Base-by-base conservation (phyloP, 2,329 filamentous ascomycete genomes). In the Boeremia lycopersici region DNA sequence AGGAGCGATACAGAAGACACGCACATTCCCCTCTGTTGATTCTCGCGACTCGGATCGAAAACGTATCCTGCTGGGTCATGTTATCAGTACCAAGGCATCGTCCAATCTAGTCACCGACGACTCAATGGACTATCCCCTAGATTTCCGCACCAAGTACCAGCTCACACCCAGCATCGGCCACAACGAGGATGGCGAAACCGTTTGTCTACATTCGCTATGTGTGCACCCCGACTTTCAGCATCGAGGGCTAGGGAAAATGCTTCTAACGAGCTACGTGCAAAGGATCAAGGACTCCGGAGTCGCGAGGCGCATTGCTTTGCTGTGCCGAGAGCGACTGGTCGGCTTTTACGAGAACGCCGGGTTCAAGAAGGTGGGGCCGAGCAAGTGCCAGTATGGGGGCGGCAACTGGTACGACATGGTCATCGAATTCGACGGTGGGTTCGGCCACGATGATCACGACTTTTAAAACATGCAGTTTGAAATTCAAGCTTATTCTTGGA, bases 331-430 rank as follows among this genome's bases (percentile, higher is more conserved):
- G 56, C 83, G 87, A 52, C 79, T 93, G 33, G 79, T 93, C 25
- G 78, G 78, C 1, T 96, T 89, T 72, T 97, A 96, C 72, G 83
- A 88, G 71, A 82, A 82, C 82, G 91, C 62, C 86, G 72, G 91
- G 0, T 96, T 95, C 71, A 78, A 79, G 62, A 84, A 88, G 63
- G 75, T 81, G 28, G 91, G 92, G 0, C 78, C 81, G 44, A 95
- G 91, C 73, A 77, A 84, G 56, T 88, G 85, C 45, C 80, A 84
- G 53, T 92, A 91, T 76, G 89, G 87, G 17, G 91, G 91, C 33
- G 90, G 91, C 29, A 87, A 86, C 15, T 96, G 92, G 91, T 82
- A 85, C 63, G 87, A 95, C 71, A 86, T 96, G 90, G 89, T 92
- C 5, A 41, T 73, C 36, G 72, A 73, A 31, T 73, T 74, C 41